Evolutionary conservation across 2,329 filamentous ascomycete genomes (phyloP).

Genomic region (Botrytis tulipae): DNA sequence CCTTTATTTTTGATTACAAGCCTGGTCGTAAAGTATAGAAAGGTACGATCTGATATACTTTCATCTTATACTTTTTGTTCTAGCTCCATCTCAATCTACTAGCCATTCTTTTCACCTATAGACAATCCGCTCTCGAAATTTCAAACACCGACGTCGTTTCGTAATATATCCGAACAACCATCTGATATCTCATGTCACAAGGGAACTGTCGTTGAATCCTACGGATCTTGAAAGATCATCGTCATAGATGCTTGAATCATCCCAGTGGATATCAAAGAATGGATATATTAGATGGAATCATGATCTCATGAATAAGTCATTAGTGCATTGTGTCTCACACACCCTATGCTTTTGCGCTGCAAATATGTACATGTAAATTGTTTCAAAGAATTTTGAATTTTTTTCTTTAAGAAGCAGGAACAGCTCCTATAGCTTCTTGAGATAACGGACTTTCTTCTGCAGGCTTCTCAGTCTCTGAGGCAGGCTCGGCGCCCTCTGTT

Average conservation of each 20-base stretch:
- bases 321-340: conserved; percentile 3
- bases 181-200: background rate
- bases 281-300: background rate
- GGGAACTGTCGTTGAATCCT: background rate
- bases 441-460: conserved; percentile 22
- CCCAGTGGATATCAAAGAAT: background rate
- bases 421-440: conserved; percentile 30
- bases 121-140: background rate
- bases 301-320: conserved; percentile 6
- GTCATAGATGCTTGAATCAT: background rate
- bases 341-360: background rate
- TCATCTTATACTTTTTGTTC: background rate
- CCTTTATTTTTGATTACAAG: background rate
- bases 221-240: background rate
- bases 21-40: background rate
- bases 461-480: conserved; percentile 6
- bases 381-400: conserved; percentile 4
- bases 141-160: conserved; percentile 10
- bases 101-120: background rate
- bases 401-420: conserved; percentile 32
- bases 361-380: conserved; percentile 18
- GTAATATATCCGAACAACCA: conserved; percentile 3
- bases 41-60: background rate
- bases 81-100: background rate
- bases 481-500: background rate